phyloP scores from a whole-genome alignment of 2,329 filamentous ascomycete genomes.

The Fusarium sp. region DNA sequence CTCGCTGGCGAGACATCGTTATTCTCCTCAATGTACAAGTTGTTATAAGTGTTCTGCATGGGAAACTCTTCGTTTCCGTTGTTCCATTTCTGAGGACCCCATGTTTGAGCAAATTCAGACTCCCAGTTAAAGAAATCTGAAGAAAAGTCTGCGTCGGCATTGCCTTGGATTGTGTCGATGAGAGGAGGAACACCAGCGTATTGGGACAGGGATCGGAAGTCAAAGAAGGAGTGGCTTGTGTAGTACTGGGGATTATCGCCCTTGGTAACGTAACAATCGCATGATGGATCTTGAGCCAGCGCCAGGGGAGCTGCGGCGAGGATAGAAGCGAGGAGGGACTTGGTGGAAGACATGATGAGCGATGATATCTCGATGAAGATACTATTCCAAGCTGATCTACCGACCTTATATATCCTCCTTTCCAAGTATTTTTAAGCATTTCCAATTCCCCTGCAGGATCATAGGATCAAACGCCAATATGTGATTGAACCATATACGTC shows the following conservation, averaged over 20 bases:
- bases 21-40: conserved; percentile 57
- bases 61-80: conserved; percentile 47
- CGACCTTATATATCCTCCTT: neutral
- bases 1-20: conserved; percentile 40
- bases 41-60: conserved; percentile 52
- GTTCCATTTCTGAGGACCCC: conserved; percentile 51
- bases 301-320: conserved; percentile 33
- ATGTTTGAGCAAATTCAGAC: conserved; percentile 46
- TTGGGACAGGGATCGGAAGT: conserved; percentile 45
- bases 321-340: conserved; percentile 32
- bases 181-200: conserved; percentile 44
- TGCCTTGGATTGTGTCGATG: conserved; percentile 43
- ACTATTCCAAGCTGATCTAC: neutral
- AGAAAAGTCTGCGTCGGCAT: conserved; percentile 45
- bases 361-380: neutral
- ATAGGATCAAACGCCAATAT: neutral
- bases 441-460: neutral
- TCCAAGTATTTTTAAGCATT: neutral
- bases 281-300: conserved; percentile 37
- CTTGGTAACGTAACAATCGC: conserved; percentile 46
- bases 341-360: conserved; percentile 35
- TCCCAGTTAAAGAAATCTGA: conserved; percentile 48
- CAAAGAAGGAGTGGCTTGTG: conserved; percentile 41
- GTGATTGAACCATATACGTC: conserved; percentile 15
- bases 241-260: conserved; percentile 40